phyloP scores from a whole-genome alignment of 108 stramenopile genomes.

The Seminavis robusta region DNA sequence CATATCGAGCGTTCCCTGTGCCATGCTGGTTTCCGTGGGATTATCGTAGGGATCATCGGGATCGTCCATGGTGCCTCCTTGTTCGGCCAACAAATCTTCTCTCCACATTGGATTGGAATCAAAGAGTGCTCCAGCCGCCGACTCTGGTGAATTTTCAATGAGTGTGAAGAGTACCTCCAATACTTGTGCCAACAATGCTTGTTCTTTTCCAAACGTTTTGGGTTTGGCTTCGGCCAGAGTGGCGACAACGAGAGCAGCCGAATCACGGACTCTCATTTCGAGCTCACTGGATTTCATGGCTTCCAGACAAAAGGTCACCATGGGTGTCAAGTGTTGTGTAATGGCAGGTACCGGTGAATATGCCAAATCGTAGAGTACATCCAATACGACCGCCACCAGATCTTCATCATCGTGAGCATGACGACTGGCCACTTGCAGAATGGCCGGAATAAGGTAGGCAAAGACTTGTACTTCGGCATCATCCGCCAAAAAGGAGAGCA shows the following conservation, averaged over 20 bases:
- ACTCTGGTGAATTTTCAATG: conserved; percentile 84
- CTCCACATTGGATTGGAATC: conserved; percentile 87
- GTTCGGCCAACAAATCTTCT: conserved; percentile 72
- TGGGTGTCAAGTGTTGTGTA: conserved; percentile 49
- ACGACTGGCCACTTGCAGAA: conserved; percentile 67
- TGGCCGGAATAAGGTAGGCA: conserved; percentile 64
- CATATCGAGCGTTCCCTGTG: conserved; percentile 94
- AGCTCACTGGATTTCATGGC: conserved; percentile 56
- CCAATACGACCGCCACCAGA: conserved; percentile 70
- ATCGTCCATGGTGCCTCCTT: conserved; percentile 50
- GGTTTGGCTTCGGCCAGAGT: conserved; percentile 92
- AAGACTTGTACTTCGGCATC: conserved; percentile 70
- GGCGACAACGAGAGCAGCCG: conserved; percentile 88
- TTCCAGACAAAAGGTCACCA: conserved; percentile 62
- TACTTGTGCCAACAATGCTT: conserved; percentile 50
- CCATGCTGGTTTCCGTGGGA: conserved; percentile 90
- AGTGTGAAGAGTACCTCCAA: conserved; percentile 82
- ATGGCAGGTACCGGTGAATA: conserved; percentile 61
- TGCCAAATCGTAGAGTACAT: conserved; percentile 85
- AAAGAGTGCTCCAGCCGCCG: conserved; percentile 93
- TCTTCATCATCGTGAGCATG: conserved; percentile 81
- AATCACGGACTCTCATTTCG: conserved; percentile 84
- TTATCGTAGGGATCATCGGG: conserved; percentile 73
- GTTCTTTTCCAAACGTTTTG: conserved; percentile 86
- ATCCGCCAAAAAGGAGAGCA: conserved; percentile 73